Evolutionary conservation across 495 filamentous ascomycete genomes (phyloP), one percentile per base, ranked within the genome.

Genomic region (Hamigera avellanea): DNA sequence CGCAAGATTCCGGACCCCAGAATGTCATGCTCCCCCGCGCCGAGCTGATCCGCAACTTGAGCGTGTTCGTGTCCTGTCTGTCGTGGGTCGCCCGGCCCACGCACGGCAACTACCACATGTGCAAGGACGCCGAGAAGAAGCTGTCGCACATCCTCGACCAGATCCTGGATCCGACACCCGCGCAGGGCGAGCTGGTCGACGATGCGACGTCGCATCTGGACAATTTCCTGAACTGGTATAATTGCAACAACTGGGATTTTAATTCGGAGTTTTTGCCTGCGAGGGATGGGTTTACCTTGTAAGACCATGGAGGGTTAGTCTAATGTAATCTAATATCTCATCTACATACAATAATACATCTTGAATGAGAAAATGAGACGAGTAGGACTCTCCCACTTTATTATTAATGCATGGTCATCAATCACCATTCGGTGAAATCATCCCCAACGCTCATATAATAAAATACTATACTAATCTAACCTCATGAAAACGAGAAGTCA

Each of bases 11-110:
- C 0, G 45, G 53, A 3, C 46, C 61, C 29, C 44, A 57, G 33
- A 32, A 44, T 16, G 40, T 61, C 19, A 37, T 59, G 36, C 52
- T 73, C 3, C 73, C 75, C 0, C 67, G 75, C 12, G 74, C 77
- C 1, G 70, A 76, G 42, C 60, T 73, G 8, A 74, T 80, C 23
- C 77, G 78, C 29, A 75, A 78, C 36, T 59, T 81, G 6, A 78
- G 74, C 37, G 66, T 78, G 10, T 73, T 82, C 30, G 62, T 78
- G 13, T 75, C 72, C 0, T 67, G 66, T 23, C 53, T 80, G 3
- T 68, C 68, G 6, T 72, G 71, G 61, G 62, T 80, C 1, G 48
- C 56, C 16, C 53, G 60, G 3, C 73, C 73, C 1, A 65, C 57
- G 0, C 69, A 70, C 17, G 67, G 72, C 5, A 73, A 75, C 36